phyloP scores from a whole-genome alignment of 306 rosid species.

The Sesbania bispinosa region DNA sequence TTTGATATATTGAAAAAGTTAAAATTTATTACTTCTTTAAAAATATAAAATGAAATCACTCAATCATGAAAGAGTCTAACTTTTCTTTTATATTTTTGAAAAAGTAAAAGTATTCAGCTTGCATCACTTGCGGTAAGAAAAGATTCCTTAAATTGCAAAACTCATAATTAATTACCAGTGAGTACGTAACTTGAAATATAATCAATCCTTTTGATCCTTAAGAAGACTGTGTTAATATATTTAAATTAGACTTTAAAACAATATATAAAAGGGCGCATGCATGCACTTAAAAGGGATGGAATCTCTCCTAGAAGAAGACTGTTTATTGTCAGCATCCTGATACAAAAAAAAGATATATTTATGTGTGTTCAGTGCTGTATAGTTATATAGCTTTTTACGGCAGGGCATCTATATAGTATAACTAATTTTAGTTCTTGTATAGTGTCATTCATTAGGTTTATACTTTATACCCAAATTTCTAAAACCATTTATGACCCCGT shows the following conservation, averaged over 20 bases:
- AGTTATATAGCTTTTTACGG: background rate
- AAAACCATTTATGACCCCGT: too few species aligned
- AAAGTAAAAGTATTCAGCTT: background rate
- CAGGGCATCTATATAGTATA: background rate
- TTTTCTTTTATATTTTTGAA: background rate
- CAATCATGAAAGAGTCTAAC: background rate
- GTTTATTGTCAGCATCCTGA: conserved; percentile 15
- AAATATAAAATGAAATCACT: background rate
- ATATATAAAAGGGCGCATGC: background rate
- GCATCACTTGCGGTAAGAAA: background rate
- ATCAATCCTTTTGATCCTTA: background rate
- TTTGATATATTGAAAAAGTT: too few species aligned
- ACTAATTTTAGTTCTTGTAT: conserved; percentile 17
- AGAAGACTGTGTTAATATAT: background rate
- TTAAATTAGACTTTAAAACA: background rate
- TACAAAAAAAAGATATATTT: background rate
- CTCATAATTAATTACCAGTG: background rate
- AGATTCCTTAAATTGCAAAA: conserved; percentile 13
- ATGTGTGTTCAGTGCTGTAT: background rate
- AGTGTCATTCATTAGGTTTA: too few species aligned
- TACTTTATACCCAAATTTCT: too few species aligned
- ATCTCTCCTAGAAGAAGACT: conserved; percentile 21
- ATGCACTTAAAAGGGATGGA: conserved; percentile 14
- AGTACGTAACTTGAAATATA: background rate
- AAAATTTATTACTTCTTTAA: too few species aligned